A percentile compares a stretch with the other conserved stretches of the same genome.
Evolutionary conservation across 2,329 filamentous ascomycete species (phyloP).

Genomic region (Nakataea oryzae): DNA sequence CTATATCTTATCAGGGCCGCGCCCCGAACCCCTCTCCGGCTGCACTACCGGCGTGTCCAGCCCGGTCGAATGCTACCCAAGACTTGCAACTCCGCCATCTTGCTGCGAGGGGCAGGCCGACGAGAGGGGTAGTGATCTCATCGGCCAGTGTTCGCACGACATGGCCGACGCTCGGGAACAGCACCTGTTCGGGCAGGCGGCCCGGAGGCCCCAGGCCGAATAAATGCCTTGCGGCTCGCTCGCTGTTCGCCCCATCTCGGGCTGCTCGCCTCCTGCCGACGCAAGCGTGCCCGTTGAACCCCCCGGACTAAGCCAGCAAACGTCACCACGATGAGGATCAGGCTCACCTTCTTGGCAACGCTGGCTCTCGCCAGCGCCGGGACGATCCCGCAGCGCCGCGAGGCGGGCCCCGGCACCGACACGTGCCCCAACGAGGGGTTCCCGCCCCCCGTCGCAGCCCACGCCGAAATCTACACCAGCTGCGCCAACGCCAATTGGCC

Average conservation of each 20-base stretch:
- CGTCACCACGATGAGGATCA: background rate
- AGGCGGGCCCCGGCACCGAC: background rate
- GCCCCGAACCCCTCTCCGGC: background rate
- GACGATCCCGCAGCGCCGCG: too few relatives aligned
- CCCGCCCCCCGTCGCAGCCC: background rate
- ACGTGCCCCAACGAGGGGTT: background rate
- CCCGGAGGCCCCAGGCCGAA: background rate
- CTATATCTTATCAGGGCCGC: background rate
- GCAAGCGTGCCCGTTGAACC: background rate
- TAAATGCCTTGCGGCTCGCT: background rate
- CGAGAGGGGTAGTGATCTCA: background rate
- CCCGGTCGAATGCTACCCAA: too few relatives aligned
- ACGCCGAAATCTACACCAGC: background rate
- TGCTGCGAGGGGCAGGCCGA: too few relatives aligned
- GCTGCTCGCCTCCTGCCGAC: background rate
- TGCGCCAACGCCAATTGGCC: conserved; percentile 15
- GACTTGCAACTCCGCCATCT: too few relatives aligned
- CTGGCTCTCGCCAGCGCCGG: background rate
- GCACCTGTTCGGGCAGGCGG: background rate
- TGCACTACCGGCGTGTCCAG: background rate
- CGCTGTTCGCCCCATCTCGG: too few relatives aligned
- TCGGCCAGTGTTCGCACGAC: background rate
- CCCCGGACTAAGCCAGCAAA: background rate
- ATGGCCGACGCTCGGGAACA: background rate
- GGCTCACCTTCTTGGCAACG: background rate